A percentile compares a stretch with the other conserved stretches of the same genome.
phyloP scores from a whole-genome alignment of 192 early-diverging fungal species.

The Mortierella hygrophila region DNA sequence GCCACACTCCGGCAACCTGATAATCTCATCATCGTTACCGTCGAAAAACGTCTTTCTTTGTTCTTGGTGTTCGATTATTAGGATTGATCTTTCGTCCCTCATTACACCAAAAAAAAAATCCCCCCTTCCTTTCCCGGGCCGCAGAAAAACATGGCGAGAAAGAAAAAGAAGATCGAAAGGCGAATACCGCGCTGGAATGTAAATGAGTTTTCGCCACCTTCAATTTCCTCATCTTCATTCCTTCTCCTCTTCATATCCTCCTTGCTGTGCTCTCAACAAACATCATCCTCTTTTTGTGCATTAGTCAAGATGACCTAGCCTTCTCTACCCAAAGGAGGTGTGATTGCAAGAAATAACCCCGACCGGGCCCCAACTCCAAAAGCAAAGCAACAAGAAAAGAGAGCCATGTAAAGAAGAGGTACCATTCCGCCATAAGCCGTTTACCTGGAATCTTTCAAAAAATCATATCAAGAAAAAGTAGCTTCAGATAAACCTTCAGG shows the following conservation, averaged over 20 bases:
- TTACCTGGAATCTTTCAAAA: background rate
- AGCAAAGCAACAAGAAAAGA: background rate
- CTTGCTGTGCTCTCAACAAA: background rate
- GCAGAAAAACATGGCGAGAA: background rate
- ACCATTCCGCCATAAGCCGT: background rate
- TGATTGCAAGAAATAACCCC: background rate
- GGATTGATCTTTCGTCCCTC: background rate
- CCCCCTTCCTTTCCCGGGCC: background rate
- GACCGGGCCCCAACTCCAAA: background rate
- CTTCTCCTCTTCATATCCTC: background rate
- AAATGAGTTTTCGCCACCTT: background rate
- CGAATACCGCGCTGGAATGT: background rate
- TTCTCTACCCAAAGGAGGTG: background rate
- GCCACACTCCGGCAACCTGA: background rate
- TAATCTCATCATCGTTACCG: background rate
- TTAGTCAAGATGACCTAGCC: background rate
- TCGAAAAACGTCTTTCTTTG: background rate
- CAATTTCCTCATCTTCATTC: too few relatives aligned
- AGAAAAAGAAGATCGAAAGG: background rate
- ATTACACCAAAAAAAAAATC: background rate
- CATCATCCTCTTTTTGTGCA: background rate
- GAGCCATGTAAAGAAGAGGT: background rate
- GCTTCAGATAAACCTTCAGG: too few relatives aligned
- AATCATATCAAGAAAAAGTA: too few relatives aligned
- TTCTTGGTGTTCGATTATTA: background rate